Percentiles rank a stretch among this genome's conserved stretches.
phyloP scores from a whole-genome alignment of 495 filamentous ascomycete species.

The Aspergillus bridgeri region DNA sequence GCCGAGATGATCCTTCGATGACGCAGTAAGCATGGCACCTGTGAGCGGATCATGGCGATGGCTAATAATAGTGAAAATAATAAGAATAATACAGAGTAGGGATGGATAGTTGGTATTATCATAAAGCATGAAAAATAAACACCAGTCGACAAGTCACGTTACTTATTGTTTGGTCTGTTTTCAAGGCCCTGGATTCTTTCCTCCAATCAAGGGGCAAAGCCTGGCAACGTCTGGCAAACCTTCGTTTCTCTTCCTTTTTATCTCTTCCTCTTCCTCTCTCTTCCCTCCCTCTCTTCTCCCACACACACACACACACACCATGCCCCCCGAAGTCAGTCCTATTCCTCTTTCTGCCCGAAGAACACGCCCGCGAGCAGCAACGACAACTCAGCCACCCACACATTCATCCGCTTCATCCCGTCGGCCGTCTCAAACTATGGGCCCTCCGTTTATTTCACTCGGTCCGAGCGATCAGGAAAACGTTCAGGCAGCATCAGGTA shows the following conservation, averaged over 20 bases:
- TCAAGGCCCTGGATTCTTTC: neutral
- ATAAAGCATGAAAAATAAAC: too few relatives aligned
- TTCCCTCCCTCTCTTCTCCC: neutral
- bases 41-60: too few relatives aligned
- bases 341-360: slow-evolving; percentile 52
- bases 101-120: too few relatives aligned
- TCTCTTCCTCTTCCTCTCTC: neutral
- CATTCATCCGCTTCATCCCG: slow-evolving; percentile 41
- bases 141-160: neutral
- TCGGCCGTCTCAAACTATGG: slow-evolving; percentile 46
- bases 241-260: neutral
- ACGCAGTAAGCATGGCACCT: neutral
- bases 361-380: slow-evolving; percentile 46
- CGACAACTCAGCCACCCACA: slow-evolving; percentile 43
- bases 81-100: too few relatives aligned
- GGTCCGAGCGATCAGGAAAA: slow-evolving; percentile 14
- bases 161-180: neutral
- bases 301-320: slow-evolving; percentile 16
- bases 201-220: neutral
- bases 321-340: slow-evolving; percentile 63
- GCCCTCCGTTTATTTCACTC: slow-evolving; percentile 42
- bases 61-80: too few relatives aligned
- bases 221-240: too few relatives aligned
- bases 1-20: neutral
- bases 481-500: neutral